Conservation (phyloP, 805 yeast genomes). For the Ogataea thermomethanolica region DNA sequence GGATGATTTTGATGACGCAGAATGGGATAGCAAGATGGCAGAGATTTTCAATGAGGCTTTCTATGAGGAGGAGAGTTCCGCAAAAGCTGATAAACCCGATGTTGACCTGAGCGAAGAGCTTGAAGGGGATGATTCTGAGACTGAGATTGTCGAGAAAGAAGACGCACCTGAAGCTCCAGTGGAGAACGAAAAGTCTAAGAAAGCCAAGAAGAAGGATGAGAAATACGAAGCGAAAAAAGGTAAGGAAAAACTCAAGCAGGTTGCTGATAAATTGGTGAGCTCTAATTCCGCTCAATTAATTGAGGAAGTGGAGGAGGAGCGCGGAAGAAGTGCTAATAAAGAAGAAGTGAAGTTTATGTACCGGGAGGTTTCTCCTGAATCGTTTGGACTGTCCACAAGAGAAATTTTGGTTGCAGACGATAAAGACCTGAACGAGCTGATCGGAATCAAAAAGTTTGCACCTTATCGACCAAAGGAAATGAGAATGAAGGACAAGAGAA, state of each 20-base stretch:
- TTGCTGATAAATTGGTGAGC: conserved; percentile 78
- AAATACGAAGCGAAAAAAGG: conserved; percentile 59
- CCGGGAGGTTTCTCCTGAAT: conserved; percentile 92
- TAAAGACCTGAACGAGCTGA: conserved; percentile 72
- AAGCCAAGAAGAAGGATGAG: conserved; percentile 50
- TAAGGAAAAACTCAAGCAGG: conserved; percentile 55
- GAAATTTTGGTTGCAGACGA: conserved; percentile 93
- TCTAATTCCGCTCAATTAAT: conserved; percentile 60
- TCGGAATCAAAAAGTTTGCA: conserved; percentile 89
- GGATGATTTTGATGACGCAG: conserved; percentile 84
- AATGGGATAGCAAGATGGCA: conserved; percentile 86
- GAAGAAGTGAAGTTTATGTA: conserved; percentile 66
- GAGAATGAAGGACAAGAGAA: conserved; percentile 73
- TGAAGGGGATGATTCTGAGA: conserved; percentile 28
- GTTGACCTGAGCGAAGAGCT: conserved; percentile 8
- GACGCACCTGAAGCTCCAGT: conserved; percentile 26
- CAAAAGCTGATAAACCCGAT: no score
- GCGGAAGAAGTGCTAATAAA: conserved; percentile 52
- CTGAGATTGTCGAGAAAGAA: conserved; percentile 30
- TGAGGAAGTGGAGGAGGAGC: conserved; percentile 66
- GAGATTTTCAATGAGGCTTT: conserved; percentile 83
- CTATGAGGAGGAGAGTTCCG: conserved; percentile 50
- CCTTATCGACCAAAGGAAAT: conserved; percentile 80
- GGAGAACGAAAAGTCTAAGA: conserved; percentile 40
- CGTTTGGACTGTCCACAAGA: conserved; percentile 78